Evolutionary conservation across 495 filamentous ascomycete genomes (phyloP), one percentile per base, ranked within the genome.

Genomic region (Penicillium pulvis): DNA sequence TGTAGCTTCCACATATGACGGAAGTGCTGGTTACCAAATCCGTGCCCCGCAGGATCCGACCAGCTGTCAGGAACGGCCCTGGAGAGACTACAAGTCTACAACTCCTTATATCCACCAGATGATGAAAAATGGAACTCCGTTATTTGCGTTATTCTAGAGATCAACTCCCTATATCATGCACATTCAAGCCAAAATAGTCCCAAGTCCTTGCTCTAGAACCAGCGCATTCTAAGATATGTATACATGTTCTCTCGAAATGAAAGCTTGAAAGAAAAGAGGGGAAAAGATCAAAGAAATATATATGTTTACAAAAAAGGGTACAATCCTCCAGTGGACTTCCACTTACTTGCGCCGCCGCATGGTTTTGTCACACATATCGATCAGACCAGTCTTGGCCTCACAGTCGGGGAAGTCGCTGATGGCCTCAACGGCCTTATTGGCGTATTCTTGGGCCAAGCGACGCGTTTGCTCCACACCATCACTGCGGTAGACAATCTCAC

Each of bases 291-390:
- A 59, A 57, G 50, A 44, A 51, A 41, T 33, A 52, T 41, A 50
- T 70, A 68, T 68, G 52, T 63, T 61, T 66, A 66, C 61, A 68
- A 53, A 47, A 58, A 53, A 52, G 46, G 61, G 57, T 57, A 57
- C n/a, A 48, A 6, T n/a, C 48, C 36, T 41, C 17, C 17, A 39
- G 44, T 23, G 28, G 12, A 43, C 41, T 42, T 48, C 23, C 41
- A 17, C 46, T 69, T 82, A 98, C 70, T 96, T 96, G 67, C 91
- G 83, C 65, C 94, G 83, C 68, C 91, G 89, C 78, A 97, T 83
- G 2, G 92, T 91, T 78, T 96, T 96, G 66, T 87, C 83, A 61
- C 92, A 93, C 89, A 98, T 96, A 59, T 97, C 91, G 62, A 94
- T 81, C 52, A 98, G 78, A 8, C 92, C 93, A 23, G 87, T 80